Percentiles rank a stretch among this genome's conserved stretches.
Conservation (phyloP, 805 yeast genomes). For the Lachancea lanzarotensis region DNA sequence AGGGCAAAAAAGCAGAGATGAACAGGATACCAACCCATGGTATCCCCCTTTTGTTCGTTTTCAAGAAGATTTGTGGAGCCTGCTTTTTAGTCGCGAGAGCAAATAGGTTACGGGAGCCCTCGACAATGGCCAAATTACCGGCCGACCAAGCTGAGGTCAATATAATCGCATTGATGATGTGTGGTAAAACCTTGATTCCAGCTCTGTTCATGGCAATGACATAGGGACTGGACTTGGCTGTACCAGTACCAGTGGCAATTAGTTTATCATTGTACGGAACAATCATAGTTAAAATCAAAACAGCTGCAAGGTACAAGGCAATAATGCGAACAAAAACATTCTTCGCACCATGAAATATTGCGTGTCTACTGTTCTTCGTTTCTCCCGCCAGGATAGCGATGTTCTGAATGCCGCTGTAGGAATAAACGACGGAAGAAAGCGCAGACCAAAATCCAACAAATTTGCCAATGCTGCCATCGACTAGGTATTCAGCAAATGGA, state of each 20-base stretch:
- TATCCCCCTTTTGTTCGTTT: constrained; percentile 52
- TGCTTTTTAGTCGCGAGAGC: constrained; percentile 66
- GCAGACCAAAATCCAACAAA: constrained; percentile 63
- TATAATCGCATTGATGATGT: constrained; percentile 68
- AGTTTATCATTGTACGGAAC: constrained; percentile 53
- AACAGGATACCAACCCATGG: constrained; percentile 49
- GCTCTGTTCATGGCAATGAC: constrained; percentile 62
- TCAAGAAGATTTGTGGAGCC: constrained; percentile 49
- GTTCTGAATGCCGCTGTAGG: constrained; percentile 62
- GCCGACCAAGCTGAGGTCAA: constrained; percentile 68
- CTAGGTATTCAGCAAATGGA: constrained; percentile 25
- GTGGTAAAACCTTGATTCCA: constrained; percentile 60
- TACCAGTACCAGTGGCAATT: constrained; percentile 42
- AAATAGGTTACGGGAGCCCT: constrained; percentile 61
- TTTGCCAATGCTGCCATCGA: constrained; percentile 16
- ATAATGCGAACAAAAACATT: constrained; percentile 61
- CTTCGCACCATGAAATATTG: constrained; percentile 58
- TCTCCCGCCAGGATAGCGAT: constrained; percentile 64
- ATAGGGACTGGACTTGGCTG: constrained; percentile 65
- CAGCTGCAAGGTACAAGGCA: constrained; percentile 48
- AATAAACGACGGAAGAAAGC: constrained; percentile 55
- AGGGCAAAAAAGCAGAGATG: constrained; percentile 47
- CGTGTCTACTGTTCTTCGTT: constrained; percentile 50
- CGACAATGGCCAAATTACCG: constrained; percentile 68
- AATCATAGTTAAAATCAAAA: constrained; percentile 50